Evolutionary conservation across 2,329 filamentous ascomycete species (phyloP), one percentile per base, ranked within the genome.

Genomic region (Sporothrix pseudoabietina): DNA sequence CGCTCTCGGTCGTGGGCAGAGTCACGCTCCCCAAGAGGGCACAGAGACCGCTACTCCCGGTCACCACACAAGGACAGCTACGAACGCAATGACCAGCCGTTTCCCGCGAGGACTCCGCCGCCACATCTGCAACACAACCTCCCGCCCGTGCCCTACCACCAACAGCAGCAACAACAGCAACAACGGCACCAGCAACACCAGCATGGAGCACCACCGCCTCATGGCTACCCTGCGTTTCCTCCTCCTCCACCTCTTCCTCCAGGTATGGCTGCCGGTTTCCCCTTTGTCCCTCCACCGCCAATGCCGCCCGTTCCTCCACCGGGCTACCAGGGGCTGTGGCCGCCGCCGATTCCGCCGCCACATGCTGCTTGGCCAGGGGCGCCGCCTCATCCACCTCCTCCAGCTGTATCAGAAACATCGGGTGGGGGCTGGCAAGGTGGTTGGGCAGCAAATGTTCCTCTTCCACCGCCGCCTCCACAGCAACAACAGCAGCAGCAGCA

Each of bases 281-380:
- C 71, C 0, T 55, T 69, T n/a, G 59, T 69, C 2, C 71, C 71
- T 4, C 71, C 63, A 4, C 54, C 55, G n/a, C 71, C 74, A 12
- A 63, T 55, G 9, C 74, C 55, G 32, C 71, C 74, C 12, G 69
- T 55, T 3, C 74, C 69, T 6, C 75, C 75, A 9, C 69, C 72
- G 16, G 66, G 72, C 68, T 76, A 73, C 54, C 71, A 74, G 5
- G 75, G 75, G 2, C 73, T 26, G 16, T 76, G 75, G 75, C 75
- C 75, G 3, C 75, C 71, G 19, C 72, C 71, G 4, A 39, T 72
- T 6, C 75, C 75, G 7, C 69, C 72, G n/a, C 35, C 59, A 30
- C 19, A 61, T 47, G 14, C 32, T 54, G 52, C 16, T n/a, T 39
- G 55, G 69, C 19, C 73, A 44, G 44, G 71, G 19, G 22, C 49